Evolutionary conservation across 257 asterid species (phyloP), one percentile per base, ranked within the genome.

Genomic region (Solanum chiquidenum): DNA sequence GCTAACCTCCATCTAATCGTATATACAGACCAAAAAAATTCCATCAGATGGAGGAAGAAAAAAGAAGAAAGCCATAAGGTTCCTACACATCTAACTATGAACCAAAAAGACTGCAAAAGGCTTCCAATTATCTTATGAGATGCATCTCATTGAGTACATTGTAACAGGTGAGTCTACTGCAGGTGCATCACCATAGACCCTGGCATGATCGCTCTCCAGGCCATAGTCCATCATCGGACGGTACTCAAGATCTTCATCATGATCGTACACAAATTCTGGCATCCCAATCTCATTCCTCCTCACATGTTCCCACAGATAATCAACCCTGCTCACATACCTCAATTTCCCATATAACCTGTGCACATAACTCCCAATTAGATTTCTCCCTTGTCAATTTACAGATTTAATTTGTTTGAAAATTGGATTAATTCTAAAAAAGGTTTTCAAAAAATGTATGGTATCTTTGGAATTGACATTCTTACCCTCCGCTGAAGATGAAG

Each of bases 151-250:
- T 37, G 99, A 95, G 86, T 92, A 94, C 84, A 92, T 92, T 12
- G 94, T 77, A 11, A 93, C 90, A 0, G 97, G 77, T 14, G 92
- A 93, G 58, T 94, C 94, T 0, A 90, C 23, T 3, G 88, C 77
- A 0, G 91, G 92, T 1, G 91, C 80, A 42, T 92, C 83, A 33
- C 92, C 92, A 71, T 89, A 89, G 5, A 91, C 74, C 58, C 97
- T 90, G 0, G 95, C 95, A 86, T 95, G 98, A 87, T 95, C 99
- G 66, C 96, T 93, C 93, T 97, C 99, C 69, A 95, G 79, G n/a
- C 98, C 96, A 46, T 93, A 95, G 79, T 97, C 98, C 91, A 95
- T 88, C 52, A 88, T 90, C 66, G 95, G 93, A 29, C 95, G 92
- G 64, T 86, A 87, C 89, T 95, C 98, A 92, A 95, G 90, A 64